Evolutionary conservation across 2,329 filamentous ascomycete species (phyloP), one percentile per base, ranked within the genome.

Genomic region (Epichloe glyceriae): DNA sequence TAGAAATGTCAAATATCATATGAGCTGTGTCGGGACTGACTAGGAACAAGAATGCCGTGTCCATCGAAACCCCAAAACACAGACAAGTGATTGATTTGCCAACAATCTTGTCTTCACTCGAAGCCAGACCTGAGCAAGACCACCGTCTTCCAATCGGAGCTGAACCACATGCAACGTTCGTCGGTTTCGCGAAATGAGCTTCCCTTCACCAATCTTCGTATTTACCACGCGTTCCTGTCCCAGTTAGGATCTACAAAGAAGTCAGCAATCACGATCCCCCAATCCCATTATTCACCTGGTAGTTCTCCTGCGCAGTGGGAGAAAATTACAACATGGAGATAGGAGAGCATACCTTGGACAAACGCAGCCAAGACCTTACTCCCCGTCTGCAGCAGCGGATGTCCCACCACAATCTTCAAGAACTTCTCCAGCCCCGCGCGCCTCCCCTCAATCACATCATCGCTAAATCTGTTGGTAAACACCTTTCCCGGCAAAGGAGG

Each of bases 291-390:
- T 11, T 4, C 30, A 11, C 3, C 30, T 4, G 30, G 26, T 30
- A 30, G 8, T 30, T 30, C 30, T 30, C 30, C 35, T n/a, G 12
- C 35, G 30, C 19, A 10, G 19, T 10, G 12, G 6, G 17, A 22
- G 10, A 3, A 11, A 7, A 11, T 38, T 17, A 40, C 14, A 39
- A 14, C 11, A 49, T 30, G 30, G 15, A 10, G 7, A 26, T 4
- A 1, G 22, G 19, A 14, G 14, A 34, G 4, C 38, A 60, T 64
- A 95, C 90, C 93, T 72, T 98, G 93, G 63, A 98, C 90, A 73
- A 97, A 98, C 33, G 88, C 87, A 12, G 90, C 91, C 61, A 98
- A 70, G 52, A 98, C 93, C 71, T 97, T 95, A 69, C 89, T 96
- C 49, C 93, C 93, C 33, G 93, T 98, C 79, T 98, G 93, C 70